phyloP scores from a whole-genome alignment of 83 land plant genomes.

The Diphasiastrum complanatum region DNA sequence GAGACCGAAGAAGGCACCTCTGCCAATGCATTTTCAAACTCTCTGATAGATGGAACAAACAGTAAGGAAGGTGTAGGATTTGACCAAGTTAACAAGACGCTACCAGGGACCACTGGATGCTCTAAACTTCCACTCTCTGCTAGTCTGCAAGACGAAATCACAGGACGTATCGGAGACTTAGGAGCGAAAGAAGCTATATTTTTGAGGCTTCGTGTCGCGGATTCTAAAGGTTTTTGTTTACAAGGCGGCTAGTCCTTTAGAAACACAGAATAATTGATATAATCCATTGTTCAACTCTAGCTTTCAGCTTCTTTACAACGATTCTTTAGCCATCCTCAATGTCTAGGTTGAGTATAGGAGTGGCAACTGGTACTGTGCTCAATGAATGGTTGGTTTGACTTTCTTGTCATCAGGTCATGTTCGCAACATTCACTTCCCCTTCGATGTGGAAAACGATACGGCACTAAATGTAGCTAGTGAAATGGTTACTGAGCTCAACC shows the following conservation, averaged over 20 bases:
- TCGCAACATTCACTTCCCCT: not conserved
- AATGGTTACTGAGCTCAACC: not conserved
- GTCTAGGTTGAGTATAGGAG: too few relatives aligned
- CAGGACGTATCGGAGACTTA: not conserved
- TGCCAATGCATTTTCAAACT: not conserved
- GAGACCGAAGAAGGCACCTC: not conserved
- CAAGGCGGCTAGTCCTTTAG: too few relatives aligned
- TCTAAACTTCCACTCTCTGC: not conserved
- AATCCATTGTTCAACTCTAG: not conserved
- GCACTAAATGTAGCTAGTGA: not conserved
- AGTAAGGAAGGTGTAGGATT: not conserved
- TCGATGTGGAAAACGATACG: slow-evolving; percentile 1
- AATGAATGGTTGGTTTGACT: not conserved
- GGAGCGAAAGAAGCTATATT: not conserved
- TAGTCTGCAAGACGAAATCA: not conserved
- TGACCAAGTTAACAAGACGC: not conserved
- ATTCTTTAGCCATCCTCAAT: too few relatives aligned
- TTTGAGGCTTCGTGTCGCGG: not conserved
- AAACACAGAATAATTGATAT: too few relatives aligned
- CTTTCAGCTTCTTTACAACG: not conserved
- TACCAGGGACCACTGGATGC: not conserved
- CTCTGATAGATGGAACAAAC: not conserved
- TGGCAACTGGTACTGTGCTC: too few relatives aligned
- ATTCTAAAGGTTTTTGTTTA: not conserved
- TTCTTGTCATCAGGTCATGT: not conserved